Conservation (phyloP, 768 basidiomycete species). For the Sporobolomyces roseus region DNA sequence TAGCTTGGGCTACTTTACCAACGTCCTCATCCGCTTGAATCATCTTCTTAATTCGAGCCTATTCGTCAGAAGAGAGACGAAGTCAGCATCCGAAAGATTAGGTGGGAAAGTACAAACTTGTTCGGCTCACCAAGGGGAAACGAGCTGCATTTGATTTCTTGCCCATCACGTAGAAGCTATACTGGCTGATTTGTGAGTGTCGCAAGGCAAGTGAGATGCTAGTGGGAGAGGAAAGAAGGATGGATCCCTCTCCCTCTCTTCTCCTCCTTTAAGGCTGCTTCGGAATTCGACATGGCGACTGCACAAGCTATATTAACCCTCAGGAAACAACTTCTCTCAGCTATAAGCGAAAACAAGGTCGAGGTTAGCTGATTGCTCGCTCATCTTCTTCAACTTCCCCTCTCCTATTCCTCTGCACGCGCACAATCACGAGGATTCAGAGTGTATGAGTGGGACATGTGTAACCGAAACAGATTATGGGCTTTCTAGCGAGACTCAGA, state of each 20-base stretch:
- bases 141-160: slow-evolving; percentile 87
- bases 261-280: not conserved
- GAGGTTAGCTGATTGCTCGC: slow-evolving; percentile 18
- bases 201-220: not conserved
- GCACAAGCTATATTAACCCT: slow-evolving; percentile 13
- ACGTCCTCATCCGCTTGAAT: slow-evolving; percentile 99
- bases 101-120: slow-evolving; percentile 47
- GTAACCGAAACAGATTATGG: too few species aligned
- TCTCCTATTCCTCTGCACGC: not conserved
- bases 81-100: not conserved
- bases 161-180: slow-evolving; percentile 57
- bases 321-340: slow-evolving; percentile 31
- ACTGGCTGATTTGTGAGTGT: too few species aligned
- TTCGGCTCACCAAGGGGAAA: slow-evolving; percentile 83
- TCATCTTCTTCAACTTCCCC: not conserved
- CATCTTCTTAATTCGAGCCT: slow-evolving; percentile 98
- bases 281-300: slow-evolving; percentile 19
- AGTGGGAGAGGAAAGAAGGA: not conserved
- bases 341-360: slow-evolving; percentile 18
- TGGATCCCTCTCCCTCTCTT: not conserved
- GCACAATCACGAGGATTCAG: not conserved
- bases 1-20: slow-evolving; percentile 93
- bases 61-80: not conserved
- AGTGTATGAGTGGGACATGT: too few species aligned
- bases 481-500: too few species aligned